A percentile compares a stretch with the other conserved stretches of the same genome.
Conservation (phyloP, 768 basidiomycete species). For the Bullera alba region DNA sequence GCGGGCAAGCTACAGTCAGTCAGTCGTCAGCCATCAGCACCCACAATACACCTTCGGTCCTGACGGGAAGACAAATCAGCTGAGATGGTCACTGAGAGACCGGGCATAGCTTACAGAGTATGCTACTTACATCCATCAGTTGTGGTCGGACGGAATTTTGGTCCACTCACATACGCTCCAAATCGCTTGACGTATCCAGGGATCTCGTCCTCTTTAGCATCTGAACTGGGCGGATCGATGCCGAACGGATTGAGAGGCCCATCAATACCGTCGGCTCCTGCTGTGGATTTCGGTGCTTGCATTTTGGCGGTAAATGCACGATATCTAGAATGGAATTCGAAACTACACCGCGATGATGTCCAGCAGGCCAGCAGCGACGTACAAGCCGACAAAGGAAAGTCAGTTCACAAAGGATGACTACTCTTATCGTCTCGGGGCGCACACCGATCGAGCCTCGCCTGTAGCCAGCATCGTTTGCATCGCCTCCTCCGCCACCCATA, state of each 20-base stretch:
- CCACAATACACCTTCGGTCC: constrained; percentile 40
- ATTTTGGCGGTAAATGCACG: not conserved
- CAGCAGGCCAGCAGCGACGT: too few species aligned
- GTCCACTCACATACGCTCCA: constrained; percentile 36
- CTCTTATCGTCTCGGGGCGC: too few species aligned
- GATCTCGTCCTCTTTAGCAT: constrained; percentile 38
- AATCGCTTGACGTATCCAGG: constrained; percentile 37
- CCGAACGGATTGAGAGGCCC: constrained; percentile 37
- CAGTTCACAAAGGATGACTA: too few species aligned
- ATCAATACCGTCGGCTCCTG: constrained; percentile 14
- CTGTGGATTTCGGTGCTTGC: not conserved
- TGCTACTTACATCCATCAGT: constrained; percentile 17
- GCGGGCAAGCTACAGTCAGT: constrained; percentile 28
- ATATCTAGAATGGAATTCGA: too few species aligned
- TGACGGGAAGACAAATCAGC: not conserved
- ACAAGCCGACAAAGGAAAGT: too few species aligned
- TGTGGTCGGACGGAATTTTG: not conserved
- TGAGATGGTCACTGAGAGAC: not conserved
- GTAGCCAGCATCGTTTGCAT: too few species aligned
- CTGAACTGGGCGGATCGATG: constrained; percentile 24
- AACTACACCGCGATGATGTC: too few species aligned
- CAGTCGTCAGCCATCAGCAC: constrained; percentile 3
- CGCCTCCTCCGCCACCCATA: too few species aligned
- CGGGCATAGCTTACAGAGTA: constrained; percentile 24
- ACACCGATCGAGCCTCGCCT: too few species aligned